Evolutionary conservation across 2,329 filamentous ascomycete species (phyloP).

Genomic region (Aspergillus calidoustus): DNA sequence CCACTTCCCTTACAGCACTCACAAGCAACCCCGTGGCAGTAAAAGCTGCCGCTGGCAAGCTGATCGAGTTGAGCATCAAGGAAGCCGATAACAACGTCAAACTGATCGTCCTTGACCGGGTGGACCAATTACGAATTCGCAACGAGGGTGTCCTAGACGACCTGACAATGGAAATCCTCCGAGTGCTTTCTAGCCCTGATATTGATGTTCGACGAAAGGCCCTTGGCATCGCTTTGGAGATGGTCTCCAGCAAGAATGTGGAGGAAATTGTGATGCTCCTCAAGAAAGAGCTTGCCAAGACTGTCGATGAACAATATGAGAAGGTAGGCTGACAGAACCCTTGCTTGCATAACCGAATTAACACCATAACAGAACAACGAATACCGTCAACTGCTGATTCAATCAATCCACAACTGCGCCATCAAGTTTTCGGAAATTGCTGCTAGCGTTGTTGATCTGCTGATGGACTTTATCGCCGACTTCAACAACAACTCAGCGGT

Average conservation of each 20-base stretch:
- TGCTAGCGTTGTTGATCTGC: slow-evolving; percentile 89
- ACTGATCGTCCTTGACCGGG: slow-evolving; percentile 93
- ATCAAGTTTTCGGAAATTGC: slow-evolving; percentile 99
- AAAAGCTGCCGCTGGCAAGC: slow-evolving; percentile 92
- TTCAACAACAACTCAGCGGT: slow-evolving; percentile 97
- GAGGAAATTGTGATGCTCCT: slow-evolving; percentile 94
- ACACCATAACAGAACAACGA: slow-evolving; percentile 69
- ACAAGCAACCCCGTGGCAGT: slow-evolving; percentile 97
- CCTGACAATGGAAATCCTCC: slow-evolving; percentile 93
- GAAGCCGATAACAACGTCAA: slow-evolving; percentile 99
- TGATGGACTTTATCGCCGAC: slow-evolving; percentile 99
- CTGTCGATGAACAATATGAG: slow-evolving; percentile 97
- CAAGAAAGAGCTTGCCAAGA: slow-evolving; percentile 98
- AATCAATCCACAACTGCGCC: slow-evolving; percentile 96
- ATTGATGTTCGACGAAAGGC: slow-evolving; percentile 95
- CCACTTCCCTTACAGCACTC: slow-evolving; percentile 88
- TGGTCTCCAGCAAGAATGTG: slow-evolving; percentile 99
- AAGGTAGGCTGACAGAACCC: slow-evolving; percentile 57
- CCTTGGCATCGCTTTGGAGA: slow-evolving; percentile 85
- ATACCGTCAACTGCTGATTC: slow-evolving; percentile 92
- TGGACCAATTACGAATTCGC: slow-evolving; percentile 82
- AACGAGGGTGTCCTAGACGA: slow-evolving; percentile 93
- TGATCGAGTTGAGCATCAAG: slow-evolving; percentile 96
- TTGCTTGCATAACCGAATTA: slow-evolving; percentile 21
- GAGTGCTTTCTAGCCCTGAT: slow-evolving; percentile 92